Base-by-base conservation (phyloP, 1,139 yeast genomes). In the Pichia sp. region DNA sequence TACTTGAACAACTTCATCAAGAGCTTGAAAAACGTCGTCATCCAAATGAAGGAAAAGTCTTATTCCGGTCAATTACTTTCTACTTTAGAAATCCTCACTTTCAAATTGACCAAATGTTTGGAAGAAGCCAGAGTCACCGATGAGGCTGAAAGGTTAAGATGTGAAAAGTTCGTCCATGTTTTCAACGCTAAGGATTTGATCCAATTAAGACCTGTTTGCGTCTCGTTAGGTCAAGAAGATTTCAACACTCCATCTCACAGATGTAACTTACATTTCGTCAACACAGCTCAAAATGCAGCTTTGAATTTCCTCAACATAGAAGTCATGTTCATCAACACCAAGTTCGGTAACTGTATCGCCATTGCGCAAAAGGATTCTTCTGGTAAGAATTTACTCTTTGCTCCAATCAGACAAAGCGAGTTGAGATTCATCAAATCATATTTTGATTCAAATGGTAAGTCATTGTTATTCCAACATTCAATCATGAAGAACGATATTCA, bases 371-470 rank as follows among this genome's bases (percentile, higher is more conserved):
- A 52, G 14, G 59, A 59, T 36, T 54, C 52, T 12, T 44, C 46
- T 22, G 68, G 68, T 3, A 60, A 68, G 43, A 56, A 64, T 10
- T 47, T 71, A 36, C 39, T 70, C 46, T 69, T 69, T 47, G 70
- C 74, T 19, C 67, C 68, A 14, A 49, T 72, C 24, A 60, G 60
- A 34, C 43, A 52, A 7, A 49, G 56, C 9, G 72, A 68, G 38
- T 54, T 62, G 8, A 45, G 27, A 11, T 53, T 53, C 40, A 28
- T 40, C 10, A 49, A 47, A 22, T 47, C 48, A 15, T 46, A 54
- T 15, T 55, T 54, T 14, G 41, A 17, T 15, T 21, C 40, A 6
- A 42, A 44, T 4, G 48, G 54, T 12, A 50, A 34, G 38, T 53
- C 53, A 5, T 34, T 47, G 17, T 40, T 47, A 14, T 60, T 62